Evolutionary conservation across 2,329 filamentous ascomycete species (phyloP).

Genomic region (Allantophomopsis lycopodina): DNA sequence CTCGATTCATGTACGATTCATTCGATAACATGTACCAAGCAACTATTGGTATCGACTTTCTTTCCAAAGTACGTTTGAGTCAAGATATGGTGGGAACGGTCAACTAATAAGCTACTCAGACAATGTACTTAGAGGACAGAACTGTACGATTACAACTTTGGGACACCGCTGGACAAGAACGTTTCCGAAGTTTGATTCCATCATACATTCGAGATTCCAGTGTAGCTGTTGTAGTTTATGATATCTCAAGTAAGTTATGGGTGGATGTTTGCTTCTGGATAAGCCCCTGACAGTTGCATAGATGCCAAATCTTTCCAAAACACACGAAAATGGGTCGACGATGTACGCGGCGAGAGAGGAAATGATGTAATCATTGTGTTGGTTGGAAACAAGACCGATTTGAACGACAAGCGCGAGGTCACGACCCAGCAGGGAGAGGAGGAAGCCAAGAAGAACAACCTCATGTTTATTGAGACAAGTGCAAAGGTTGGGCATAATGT

Average conservation of each 20-base stretch:
- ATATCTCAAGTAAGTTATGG: conserved; percentile 64
- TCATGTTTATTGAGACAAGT: conserved; percentile 99
- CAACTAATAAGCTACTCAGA: conserved; percentile 35
- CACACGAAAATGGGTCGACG: conserved; percentile 98
- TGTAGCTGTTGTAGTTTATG: conserved; percentile 96
- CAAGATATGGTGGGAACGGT: not conserved
- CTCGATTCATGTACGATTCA: conserved; percentile 99
- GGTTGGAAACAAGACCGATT: conserved; percentile 97
- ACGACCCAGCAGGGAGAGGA: conserved; percentile 94
- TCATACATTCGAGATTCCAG: conserved; percentile 98
- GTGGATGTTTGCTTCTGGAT: not conserved
- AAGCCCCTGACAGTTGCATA: conserved; percentile 17
- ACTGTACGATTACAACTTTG: conserved; percentile 95
- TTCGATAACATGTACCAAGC: conserved; percentile 99
- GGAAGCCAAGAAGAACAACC: conserved; percentile 91
- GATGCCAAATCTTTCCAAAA: conserved; percentile 96
- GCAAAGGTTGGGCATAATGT: conserved; percentile 97
- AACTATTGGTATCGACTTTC: conserved; percentile 97
- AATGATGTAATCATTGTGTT: conserved; percentile 98
- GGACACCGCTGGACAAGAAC: conserved; percentile 96
- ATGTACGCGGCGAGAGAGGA: conserved; percentile 88
- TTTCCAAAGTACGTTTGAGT: conserved; percentile 63
- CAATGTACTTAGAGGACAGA: conserved; percentile 98
- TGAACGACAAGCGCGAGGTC: conserved; percentile 96
- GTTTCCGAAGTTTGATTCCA: conserved; percentile 92